Evolutionary conservation across 2,329 filamentous ascomycete genomes (phyloP), one percentile per base, ranked within the genome.

Genomic region (Trichoderma gracile): DNA sequence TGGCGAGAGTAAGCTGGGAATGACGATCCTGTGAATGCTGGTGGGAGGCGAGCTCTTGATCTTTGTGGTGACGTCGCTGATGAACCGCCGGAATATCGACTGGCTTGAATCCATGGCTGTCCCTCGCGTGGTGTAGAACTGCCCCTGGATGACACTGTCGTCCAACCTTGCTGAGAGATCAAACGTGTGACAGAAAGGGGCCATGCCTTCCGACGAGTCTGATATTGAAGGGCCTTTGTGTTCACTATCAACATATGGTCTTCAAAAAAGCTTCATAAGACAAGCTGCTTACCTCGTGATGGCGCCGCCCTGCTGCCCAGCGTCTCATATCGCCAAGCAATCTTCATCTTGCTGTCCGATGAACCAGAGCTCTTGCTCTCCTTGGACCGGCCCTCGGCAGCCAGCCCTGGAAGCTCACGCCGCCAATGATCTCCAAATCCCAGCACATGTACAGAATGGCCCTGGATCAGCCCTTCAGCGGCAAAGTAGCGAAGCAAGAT

Each of bases 311-410:
- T 70, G 63, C 77, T 89, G 17, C 90, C 90, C 60, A 98, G 77
- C 40, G 87, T 85, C 77, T 98, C 93, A 78, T 99, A 99, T 75
- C 95, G 85, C 95, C 95, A 99, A 3, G 95, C 95, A 80, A 99
- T 99, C 80, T 97, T 98, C 95, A 99, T 98, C 77, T 89, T 93
- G 67, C 94, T 90, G 15, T 83, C 82, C 2, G 77, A 72, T 3
- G 74, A 69, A 17, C 73, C 62, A 45, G 81, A 79, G 38, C 81
- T 70, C 63, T 75, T 79, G 70, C 69, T 66, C 47, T 72, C 73
- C 76, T 71, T 80, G 57, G 81, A 77, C 68, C 74, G 67, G 54
- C 71, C 69, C 17, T 77, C 75, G 10, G 71, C 78, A 1, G 81
- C 82, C 40, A 96, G 75, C 0, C 90, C 94, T 3, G 95, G 95